Evolutionary conservation across 1,139 yeast species (phyloP).

Genomic region (Magnusiomyces tetraspermus): DNA sequence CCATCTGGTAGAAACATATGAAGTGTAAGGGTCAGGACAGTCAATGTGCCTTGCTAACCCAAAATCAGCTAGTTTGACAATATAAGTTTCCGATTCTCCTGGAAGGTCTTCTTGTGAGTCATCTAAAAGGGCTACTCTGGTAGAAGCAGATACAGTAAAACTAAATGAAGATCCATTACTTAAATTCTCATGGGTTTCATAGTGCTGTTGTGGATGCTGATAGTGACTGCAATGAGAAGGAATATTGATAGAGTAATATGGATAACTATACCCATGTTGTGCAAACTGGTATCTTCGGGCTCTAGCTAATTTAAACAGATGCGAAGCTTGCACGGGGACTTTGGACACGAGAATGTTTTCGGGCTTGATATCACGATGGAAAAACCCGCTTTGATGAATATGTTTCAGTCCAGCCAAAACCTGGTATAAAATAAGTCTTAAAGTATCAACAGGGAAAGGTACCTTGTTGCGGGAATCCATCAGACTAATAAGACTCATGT

Average conservation of each 20-base stretch:
- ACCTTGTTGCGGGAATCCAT: slow-evolving; percentile 36
- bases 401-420: slow-evolving; percentile 68
- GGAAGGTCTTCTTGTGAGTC: slow-evolving; percentile 25
- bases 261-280: not conserved
- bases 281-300: not conserved
- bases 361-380: slow-evolving; percentile 90
- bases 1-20: slow-evolving; percentile 93
- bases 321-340: slow-evolving; percentile 8
- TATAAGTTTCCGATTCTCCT: slow-evolving; percentile 36
- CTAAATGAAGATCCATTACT: not conserved
- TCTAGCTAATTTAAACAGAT: not conserved
- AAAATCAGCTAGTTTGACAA: slow-evolving; percentile 81
- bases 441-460: slow-evolving; percentile 47
- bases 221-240: not conserved
- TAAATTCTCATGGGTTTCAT: not conserved
- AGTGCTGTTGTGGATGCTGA: not conserved
- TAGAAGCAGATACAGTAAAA: not conserved
- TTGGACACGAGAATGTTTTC: slow-evolving; percentile 67
- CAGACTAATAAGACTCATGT: slow-evolving; percentile 62
- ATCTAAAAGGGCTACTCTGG: not conserved
- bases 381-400: slow-evolving; percentile 64
- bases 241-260: not conserved
- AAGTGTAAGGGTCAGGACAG: slow-evolving; percentile 45
- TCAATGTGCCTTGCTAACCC: slow-evolving; percentile 69
- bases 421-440: slow-evolving; percentile 58